Percentiles rank a stretch among this genome's conserved stretches.
Evolutionary conservation across 495 filamentous ascomycete genomes (phyloP).

Genomic region (Staphylotrichum longicolle): DNA sequence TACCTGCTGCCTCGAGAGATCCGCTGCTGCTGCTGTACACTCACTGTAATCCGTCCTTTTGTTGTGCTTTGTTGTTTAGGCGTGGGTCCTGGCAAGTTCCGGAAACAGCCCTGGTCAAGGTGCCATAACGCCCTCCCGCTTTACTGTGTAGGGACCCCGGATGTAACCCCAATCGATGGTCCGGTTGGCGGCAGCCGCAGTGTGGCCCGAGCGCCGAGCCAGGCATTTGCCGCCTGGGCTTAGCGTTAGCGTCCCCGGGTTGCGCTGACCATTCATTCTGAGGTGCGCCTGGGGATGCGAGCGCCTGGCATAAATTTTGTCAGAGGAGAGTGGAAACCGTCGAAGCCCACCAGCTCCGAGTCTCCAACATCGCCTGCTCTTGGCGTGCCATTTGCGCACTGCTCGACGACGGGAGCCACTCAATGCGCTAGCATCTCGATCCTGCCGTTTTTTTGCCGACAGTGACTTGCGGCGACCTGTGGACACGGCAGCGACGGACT

Average conservation of each 20-base stretch:
- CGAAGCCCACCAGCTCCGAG: slow-evolving; percentile 17
- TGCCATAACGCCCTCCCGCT: too few relatives aligned
- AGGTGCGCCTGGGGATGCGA: too few relatives aligned
- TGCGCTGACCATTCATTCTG: too few relatives aligned
- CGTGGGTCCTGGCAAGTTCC: neutral
- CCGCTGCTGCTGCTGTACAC: too few relatives aligned
- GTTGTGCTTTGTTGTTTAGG: neutral
- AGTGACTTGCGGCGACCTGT: neutral
- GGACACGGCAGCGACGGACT: neutral
- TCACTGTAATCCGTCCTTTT: neutral
- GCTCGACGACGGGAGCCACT: neutral
- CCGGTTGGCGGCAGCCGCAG: neutral
- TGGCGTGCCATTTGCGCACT: slow-evolving; percentile 22
- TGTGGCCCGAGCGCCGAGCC: slow-evolving; percentile 25
- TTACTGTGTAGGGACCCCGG: too few relatives aligned
- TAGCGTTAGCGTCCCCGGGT: neutral
- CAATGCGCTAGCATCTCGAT: slow-evolving; percentile 11
- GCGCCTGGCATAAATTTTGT: slow-evolving; percentile 31
- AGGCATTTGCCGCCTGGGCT: neutral
- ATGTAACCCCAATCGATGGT: too few relatives aligned
- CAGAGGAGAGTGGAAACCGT: slow-evolving; percentile 22
- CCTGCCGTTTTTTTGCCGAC: slow-evolving; percentile 2
- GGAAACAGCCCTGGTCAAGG: neutral
- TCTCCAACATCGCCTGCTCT: slow-evolving; percentile 19
- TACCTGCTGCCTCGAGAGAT: too few relatives aligned